Evolutionary conservation across 1,139 yeast species (phyloP).

Genomic region (Yamadazyma spencermartinsiae): DNA sequence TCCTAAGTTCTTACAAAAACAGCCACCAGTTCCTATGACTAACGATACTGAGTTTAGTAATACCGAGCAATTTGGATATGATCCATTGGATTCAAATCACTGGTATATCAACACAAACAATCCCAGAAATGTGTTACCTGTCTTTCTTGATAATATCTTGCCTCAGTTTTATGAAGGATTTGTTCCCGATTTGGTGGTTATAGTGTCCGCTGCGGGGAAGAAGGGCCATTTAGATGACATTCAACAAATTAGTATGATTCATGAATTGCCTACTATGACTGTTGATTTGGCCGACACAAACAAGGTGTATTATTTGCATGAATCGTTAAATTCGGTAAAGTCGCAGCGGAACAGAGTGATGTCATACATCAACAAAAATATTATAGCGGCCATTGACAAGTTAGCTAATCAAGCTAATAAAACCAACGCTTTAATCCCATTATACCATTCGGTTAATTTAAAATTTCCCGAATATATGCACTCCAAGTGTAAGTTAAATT

Average conservation of each 20-base stretch:
- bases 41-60: constrained; percentile 12
- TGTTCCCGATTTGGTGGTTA: constrained; percentile 38
- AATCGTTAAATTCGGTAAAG: constrained; percentile 9
- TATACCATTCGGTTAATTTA: constrained; percentile 35
- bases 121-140: constrained; percentile 30
- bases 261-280: constrained; percentile 30
- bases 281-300: constrained; percentile 30
- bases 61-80: constrained; percentile 29
- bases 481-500: constrained; percentile 12
- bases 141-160: constrained; percentile 34
- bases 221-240: constrained; percentile 14
- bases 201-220: constrained; percentile 25
- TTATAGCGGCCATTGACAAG: constrained; percentile 20
- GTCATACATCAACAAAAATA: constrained; percentile 25
- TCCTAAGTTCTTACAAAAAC: neutral
- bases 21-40: neutral
- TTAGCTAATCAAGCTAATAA: constrained; percentile 9
- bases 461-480: constrained; percentile 27
- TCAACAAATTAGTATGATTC: constrained; percentile 23
- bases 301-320: constrained; percentile 36
- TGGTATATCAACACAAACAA: constrained; percentile 41
- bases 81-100: constrained; percentile 32
- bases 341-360: constrained; percentile 18
- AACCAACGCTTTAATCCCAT: constrained; percentile 23
- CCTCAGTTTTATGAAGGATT: constrained; percentile 31